Evolutionary conservation across 2,329 filamentous ascomycete species (phyloP).

Genomic region (Colletotrichum brevisporum): DNA sequence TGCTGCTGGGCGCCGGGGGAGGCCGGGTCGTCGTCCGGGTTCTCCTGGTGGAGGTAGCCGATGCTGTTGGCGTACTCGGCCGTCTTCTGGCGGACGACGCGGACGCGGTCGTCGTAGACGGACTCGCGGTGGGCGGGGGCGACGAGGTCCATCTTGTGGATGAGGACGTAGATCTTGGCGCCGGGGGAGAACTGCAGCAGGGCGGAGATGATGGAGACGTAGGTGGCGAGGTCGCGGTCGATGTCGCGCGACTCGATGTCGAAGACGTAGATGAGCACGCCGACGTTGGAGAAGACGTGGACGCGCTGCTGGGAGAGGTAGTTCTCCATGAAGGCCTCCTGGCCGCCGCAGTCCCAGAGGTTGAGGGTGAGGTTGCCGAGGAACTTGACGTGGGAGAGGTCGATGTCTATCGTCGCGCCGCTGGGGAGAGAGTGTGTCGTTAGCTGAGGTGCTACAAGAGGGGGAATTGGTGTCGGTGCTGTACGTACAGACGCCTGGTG

Average conservation of each 20-base stretch:
- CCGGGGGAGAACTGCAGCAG: constrained; percentile 85
- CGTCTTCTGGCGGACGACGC: constrained; percentile 82
- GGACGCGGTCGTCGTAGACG: constrained; percentile 87
- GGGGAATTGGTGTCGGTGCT: background rate
- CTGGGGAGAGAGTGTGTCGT: constrained; percentile 48
- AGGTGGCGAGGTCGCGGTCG: constrained; percentile 92
- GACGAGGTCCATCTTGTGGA: constrained; percentile 99
- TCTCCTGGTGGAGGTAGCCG: constrained; percentile 44
- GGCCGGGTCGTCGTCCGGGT: constrained; percentile 33
- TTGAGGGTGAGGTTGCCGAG: constrained; percentile 97
- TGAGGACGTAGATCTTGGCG: constrained; percentile 92
- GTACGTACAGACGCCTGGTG: constrained; percentile 80
- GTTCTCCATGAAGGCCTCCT: constrained; percentile 99
- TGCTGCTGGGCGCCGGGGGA: constrained; percentile 41
- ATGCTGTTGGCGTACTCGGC: constrained; percentile 64
- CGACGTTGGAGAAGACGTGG: constrained; percentile 97
- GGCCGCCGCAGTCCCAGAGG: constrained; percentile 98
- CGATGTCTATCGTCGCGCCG: constrained; percentile 97
- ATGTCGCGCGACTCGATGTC: constrained; percentile 97
- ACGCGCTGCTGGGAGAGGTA: constrained; percentile 96
- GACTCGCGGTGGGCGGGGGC: constrained; percentile 82
- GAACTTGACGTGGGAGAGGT: constrained; percentile 98
- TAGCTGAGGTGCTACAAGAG: background rate
- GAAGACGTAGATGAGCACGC: constrained; percentile 98
- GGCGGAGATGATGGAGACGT: constrained; percentile 90